phyloP scores from a whole-genome alignment of 768 basidiomycete species.

The Tubosaeta sp. region DNA sequence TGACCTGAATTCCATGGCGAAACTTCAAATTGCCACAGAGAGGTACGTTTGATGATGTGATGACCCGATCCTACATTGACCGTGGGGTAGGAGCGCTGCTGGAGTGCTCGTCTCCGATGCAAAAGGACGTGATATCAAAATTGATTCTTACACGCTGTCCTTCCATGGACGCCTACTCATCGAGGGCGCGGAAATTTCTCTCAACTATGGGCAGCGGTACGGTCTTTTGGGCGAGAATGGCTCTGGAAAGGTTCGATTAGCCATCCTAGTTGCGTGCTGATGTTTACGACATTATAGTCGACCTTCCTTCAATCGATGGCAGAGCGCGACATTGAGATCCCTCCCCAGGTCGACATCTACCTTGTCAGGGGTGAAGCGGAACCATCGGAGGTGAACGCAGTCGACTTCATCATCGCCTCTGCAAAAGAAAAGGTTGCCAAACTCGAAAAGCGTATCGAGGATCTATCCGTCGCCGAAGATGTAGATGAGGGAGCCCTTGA shows the following conservation, averaged over 20 bases:
- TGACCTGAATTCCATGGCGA: conserved; percentile 82
- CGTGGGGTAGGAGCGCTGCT: conserved; percentile 63
- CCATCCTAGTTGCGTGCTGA: conserved; percentile 4
- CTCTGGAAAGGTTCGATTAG: conserved; percentile 82
- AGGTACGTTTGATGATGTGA: conserved; percentile 45
- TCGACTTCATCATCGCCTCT: conserved; percentile 93
- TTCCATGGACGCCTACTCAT: conserved; percentile 92
- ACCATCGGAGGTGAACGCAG: conserved; percentile 90
- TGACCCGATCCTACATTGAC: conserved; percentile 1
- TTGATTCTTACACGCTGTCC: conserved; percentile 90
- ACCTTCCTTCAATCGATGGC: conserved; percentile 96
- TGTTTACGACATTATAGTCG: conserved; percentile 48
- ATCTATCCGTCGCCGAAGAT: conserved; percentile 82
- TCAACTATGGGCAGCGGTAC: conserved; percentile 91
- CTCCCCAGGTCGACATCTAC: conserved; percentile 95
- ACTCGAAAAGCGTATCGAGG: conserved; percentile 91
- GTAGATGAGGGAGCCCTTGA: conserved; percentile 89
- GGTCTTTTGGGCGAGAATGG: conserved; percentile 97
- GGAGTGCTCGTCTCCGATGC: conserved; percentile 92
- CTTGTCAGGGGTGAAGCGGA: conserved; percentile 95
- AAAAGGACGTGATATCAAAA: conserved; percentile 95
- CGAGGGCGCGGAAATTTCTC: conserved; percentile 60
- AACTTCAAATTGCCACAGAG: conserved; percentile 85
- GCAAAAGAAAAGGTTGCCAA: conserved; percentile 91
- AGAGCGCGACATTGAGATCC: conserved; percentile 92